Evolutionary conservation across 306 rosid genomes (phyloP), one percentile per base, ranked within the genome.

Genomic region (Lithocarpus polystachyus): DNA sequence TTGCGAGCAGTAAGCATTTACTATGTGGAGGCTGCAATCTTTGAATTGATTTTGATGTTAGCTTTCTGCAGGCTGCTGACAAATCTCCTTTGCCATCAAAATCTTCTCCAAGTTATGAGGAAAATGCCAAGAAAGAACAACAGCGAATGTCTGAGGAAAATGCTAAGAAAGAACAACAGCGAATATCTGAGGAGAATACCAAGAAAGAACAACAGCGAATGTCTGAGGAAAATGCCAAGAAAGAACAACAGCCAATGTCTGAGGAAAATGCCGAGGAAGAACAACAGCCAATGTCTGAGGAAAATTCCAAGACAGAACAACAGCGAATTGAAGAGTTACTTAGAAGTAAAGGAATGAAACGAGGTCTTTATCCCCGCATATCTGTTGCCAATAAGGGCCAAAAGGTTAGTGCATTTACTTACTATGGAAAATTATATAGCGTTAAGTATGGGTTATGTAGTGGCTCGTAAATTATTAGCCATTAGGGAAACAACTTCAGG

Each of bases 301-400:
- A 80, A 51, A 81, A 43, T 53, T 93, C 97, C 19, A 88, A 54
- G 89, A 89, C 76, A 74, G 92, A 90, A 55, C 90, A 90, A 2
- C 72, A 71, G 75, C 76, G 84, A 56, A 94, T 87, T 84, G 84
- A 86, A 57, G 87, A 86, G 56, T 82, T 82, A 80, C 88, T 90
- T 53, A 81, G 64, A 72, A 79, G 80, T 80, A 92, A 79, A 82
- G 97, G 93, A 73, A 33, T 87, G 28, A 78, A 55, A 48, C 54
- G 29, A 53, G 89, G 93, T 71, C 86, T 94, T 70, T 89, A 84
- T 80, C 98, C 98, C 68, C 84, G 83, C 11, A 89, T 87, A 87
- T 76, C 29, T 57, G 91, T 91, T 68, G 86, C 90, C 18, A 87
- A 81, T 70, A 92, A 88, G 82, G 98, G 98, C 74, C 91, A 88